These are phyloP conservation scores for Noccaea caerulescens DNA, from an alignment of 345 rosid genomes.

Conservation along the genomic window DNA sequence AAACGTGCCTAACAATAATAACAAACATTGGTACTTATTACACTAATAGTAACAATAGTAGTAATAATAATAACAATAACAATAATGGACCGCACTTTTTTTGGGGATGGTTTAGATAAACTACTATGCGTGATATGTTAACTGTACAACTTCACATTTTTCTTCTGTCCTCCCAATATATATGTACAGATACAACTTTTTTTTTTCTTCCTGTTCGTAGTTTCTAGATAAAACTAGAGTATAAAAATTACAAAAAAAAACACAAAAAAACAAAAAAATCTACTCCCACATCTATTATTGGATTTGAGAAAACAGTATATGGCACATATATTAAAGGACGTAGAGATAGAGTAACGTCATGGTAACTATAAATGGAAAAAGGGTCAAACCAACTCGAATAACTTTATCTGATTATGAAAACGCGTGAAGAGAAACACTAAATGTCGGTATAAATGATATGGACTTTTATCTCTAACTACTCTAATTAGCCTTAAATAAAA, in stretches of 20 bases:
- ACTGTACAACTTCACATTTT: conserved; percentile 6
- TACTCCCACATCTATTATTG: not conserved
- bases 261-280: no score
- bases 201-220: not conserved
- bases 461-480: conserved; percentile 17
- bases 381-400: conserved; percentile 32
- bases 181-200: not conserved
- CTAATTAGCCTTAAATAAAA: not conserved
- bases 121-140: conserved; percentile 35
- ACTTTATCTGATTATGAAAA: conserved; percentile 2
- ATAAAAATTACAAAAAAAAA: no score
- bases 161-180: conserved; percentile 19
- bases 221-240: not conserved
- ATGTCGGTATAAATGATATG: conserved; percentile 23
- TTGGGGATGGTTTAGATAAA: conserved; percentile 25
- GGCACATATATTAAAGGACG: not conserved
- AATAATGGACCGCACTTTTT: conserved; percentile 28
- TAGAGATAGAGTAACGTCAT: not conserved
- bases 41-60: conserved; percentile 8
- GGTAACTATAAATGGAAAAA: conserved; percentile 16
- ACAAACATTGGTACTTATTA: conserved; percentile 30
- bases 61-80: conserved; percentile 5
- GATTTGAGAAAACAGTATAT: not conserved
- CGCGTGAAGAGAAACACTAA: conserved; percentile 24
- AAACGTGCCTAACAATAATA: conserved; percentile 37